Conservation (phyloP, 108 stramenopile genomes). For the Craspedostauros australis region DNA sequence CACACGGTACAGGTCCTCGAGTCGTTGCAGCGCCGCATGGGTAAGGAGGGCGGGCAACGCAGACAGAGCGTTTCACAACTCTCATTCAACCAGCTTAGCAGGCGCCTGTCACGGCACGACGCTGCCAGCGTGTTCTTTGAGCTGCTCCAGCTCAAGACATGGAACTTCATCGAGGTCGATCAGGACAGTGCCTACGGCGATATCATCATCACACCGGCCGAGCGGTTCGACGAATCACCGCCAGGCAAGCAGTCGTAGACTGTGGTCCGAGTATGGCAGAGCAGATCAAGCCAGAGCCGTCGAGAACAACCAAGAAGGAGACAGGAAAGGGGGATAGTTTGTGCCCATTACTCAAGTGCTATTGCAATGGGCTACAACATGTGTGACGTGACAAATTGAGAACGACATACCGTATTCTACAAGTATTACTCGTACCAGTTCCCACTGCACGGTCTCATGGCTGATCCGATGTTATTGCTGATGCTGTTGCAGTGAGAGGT, state of each 20-base stretch:
- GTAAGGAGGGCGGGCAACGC: slow-evolving; percentile 25
- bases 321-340: no score
- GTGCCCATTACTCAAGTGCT: no score
- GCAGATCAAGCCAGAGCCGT: no score
- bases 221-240: slow-evolving; percentile 23
- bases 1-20: slow-evolving; percentile 75
- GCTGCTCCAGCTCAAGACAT: slow-evolving; percentile 91
- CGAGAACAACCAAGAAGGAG: no score
- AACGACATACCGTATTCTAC: no score
- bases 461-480: no score
- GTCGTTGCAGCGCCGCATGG: slow-evolving; percentile 59
- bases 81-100: slow-evolving; percentile 55
- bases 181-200: slow-evolving; percentile 90
- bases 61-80: slow-evolving; percentile 37
- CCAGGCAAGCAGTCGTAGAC: slow-evolving; percentile 17
- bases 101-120: slow-evolving; percentile 63
- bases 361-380: no score
- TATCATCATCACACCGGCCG: slow-evolving; percentile 45
- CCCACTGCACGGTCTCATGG: no score
- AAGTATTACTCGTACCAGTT: no score
- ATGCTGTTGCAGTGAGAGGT: no score
- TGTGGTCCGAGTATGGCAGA: no score
- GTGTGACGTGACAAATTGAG: no score
- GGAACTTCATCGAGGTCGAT: slow-evolving; percentile 92
- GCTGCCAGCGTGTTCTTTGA: slow-evolving; percentile 89